Percentiles rank a stretch among this genome's conserved stretches.
Evolutionary conservation across 176 grass and related monocot species (phyloP).

Genomic region (Bolboschoenus planiculmis): DNA sequence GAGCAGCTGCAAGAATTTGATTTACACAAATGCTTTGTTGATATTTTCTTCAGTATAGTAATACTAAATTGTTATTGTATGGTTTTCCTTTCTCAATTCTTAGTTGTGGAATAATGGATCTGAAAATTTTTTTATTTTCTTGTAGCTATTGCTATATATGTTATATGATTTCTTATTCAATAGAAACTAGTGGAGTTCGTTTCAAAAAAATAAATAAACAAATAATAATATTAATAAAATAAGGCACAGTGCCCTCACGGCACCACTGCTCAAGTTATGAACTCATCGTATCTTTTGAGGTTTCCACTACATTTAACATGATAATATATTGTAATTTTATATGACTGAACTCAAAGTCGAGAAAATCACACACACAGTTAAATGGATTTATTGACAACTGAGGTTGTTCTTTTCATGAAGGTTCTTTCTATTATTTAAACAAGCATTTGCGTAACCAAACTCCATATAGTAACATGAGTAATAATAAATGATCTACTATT

Average conservation of each 20-base stretch:
- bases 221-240: background rate
- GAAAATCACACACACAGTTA: background rate
- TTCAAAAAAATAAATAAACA: background rate
- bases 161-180: background rate
- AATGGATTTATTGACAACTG: background rate
- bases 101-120: background rate
- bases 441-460: background rate
- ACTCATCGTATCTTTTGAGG: background rate
- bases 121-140: background rate
- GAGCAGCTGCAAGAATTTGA: slow-evolving; percentile 52
- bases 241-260: background rate
- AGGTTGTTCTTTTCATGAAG: background rate
- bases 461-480: background rate
- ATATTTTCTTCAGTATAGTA: background rate
- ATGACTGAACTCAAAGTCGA: background rate
- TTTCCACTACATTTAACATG: background rate
- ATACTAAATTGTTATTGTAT: background rate
- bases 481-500: background rate
- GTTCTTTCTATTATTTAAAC: background rate
- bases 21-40: slow-evolving; percentile 4
- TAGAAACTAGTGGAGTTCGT: background rate
- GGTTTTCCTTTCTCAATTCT: background rate
- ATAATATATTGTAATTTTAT: background rate
- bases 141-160: background rate
- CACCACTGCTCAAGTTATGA: background rate